Conservation (phyloP, 805 yeast genomes). For the Nakazawaea wyomingensis region DNA sequence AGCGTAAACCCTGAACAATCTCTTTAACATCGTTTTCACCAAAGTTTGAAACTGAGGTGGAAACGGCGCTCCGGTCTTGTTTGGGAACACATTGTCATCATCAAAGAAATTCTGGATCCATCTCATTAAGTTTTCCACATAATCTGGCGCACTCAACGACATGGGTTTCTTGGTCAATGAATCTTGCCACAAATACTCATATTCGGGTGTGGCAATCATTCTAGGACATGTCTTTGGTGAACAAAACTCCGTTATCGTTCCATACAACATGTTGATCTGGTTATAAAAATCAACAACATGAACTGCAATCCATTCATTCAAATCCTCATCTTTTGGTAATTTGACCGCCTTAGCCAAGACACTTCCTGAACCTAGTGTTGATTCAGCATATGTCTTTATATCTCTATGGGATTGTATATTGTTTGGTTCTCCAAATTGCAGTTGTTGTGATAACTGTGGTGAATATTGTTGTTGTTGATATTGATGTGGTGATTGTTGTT, state of each 20-base stretch:
- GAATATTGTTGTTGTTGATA: constrained; percentile 13
- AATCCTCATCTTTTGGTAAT: constrained; percentile 87
- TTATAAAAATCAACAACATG: constrained; percentile 97
- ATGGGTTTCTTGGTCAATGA: constrained; percentile 63
- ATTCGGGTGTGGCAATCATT: constrained; percentile 97
- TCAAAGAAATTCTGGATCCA: constrained; percentile 95
- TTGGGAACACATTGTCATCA: constrained; percentile 85
- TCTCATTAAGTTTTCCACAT: constrained; percentile 86
- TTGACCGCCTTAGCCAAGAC: constrained; percentile 90
- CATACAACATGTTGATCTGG: constrained; percentile 94
- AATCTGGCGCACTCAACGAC: constrained; percentile 89
- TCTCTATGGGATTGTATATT: constrained; percentile 50
- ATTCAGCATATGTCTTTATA: constrained; percentile 85
- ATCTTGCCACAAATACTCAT: constrained; percentile 96
- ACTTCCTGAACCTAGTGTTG: constrained; percentile 89
- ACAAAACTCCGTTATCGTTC: constrained; percentile 93
- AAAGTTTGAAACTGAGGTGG: constrained; percentile 76
- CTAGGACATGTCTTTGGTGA: constrained; percentile 92
- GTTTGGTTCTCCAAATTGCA: constrained; percentile 17
- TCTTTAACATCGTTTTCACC: constrained; percentile 81
- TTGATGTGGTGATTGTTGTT: constrained; percentile 18
- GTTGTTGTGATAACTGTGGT: constrained; percentile 15
- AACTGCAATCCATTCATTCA: constrained; percentile 93
- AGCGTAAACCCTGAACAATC: constrained; percentile 91
- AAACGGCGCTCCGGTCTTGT: constrained; percentile 86